A percentile compares a stretch with the other conserved stretches of the same genome.
Evolutionary conservation across 2,329 filamentous ascomycete genomes (phyloP).

Genomic region (Fusarium sp.): DNA sequence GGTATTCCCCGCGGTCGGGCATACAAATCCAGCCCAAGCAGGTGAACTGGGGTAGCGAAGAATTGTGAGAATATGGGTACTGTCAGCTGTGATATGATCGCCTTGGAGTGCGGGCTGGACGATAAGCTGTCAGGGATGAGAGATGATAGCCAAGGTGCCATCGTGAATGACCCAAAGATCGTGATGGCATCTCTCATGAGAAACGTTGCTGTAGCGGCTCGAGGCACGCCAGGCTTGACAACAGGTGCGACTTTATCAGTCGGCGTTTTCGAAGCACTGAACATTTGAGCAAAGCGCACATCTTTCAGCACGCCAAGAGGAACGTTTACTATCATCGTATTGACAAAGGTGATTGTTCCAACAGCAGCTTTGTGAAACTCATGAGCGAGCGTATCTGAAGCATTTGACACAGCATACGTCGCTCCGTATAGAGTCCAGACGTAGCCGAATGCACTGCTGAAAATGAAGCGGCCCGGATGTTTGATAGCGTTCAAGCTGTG

Average conservation of each 20-base stretch:
- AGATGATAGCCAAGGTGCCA: conserved; percentile 42
- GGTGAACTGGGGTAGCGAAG: conserved; percentile 45
- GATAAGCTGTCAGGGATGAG: conserved; percentile 43
- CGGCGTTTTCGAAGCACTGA: conserved; percentile 26
- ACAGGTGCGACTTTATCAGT: conserved; percentile 4
- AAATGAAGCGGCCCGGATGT: conserved; percentile 40
- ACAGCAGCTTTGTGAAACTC: conserved; percentile 41
- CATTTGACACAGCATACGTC: conserved; percentile 45
- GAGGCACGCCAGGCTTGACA: conserved; percentile 26
- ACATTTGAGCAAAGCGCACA: conserved; percentile 45
- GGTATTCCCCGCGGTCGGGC: conserved; percentile 23
- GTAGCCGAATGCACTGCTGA: conserved; percentile 41
- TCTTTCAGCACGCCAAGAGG: conserved; percentile 49
- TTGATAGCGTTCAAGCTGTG: conserved; percentile 28
- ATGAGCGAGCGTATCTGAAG: conserved; percentile 41
- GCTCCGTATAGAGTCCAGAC: conserved; percentile 46
- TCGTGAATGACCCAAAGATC: conserved; percentile 47
- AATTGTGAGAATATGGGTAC: conserved; percentile 47
- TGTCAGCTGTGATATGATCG: conserved; percentile 43
- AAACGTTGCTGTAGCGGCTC: conserved; percentile 42
- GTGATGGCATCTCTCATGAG: conserved; percentile 46
- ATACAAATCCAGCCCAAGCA: conserved; percentile 42
- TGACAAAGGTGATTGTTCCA: conserved; percentile 42
- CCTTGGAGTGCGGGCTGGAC: conserved; percentile 40
- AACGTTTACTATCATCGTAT: conserved; percentile 47